Conservation (phyloP, 2,329 filamentous ascomycete genomes). For the Dendryphion nanum region DNA sequence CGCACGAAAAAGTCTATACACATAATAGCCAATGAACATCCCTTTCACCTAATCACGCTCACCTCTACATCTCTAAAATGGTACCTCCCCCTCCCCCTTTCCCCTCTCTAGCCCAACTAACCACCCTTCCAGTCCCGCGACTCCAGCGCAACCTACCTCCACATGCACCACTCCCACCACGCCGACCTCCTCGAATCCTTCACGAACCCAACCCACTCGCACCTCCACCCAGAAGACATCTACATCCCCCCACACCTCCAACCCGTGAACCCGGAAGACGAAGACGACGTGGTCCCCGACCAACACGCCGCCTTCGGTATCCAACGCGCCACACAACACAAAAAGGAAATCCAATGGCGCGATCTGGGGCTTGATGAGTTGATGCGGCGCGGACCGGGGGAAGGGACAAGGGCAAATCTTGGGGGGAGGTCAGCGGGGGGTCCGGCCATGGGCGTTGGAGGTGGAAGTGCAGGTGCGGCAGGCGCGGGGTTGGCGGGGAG, state of each 20-base stretch:
- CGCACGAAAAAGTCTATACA: too few species aligned
- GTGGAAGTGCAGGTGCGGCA: conserved; percentile 4
- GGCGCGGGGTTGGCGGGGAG: conserved; percentile 1
- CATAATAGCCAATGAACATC: too few species aligned
- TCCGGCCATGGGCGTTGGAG: conserved; percentile 6
- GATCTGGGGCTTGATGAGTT: conserved; percentile 72
- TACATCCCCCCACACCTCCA: conserved; percentile 78
- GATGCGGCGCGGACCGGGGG: conserved; percentile 61
- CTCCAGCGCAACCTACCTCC: conserved; percentile 70
- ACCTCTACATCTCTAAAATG: not conserved
- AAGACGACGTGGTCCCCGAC: conserved; percentile 84
- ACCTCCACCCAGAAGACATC: conserved; percentile 63
- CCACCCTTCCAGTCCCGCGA: conserved; percentile 63
- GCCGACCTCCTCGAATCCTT: conserved; percentile 73
- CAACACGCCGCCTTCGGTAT: conserved; percentile 88
- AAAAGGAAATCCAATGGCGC: conserved; percentile 72
- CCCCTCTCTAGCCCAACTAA: not conserved
- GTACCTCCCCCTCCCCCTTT: conserved; percentile 6
- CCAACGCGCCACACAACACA: conserved; percentile 72
- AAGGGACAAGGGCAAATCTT: conserved; percentile 7
- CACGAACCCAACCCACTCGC: conserved; percentile 35
- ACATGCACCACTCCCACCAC: conserved; percentile 69
- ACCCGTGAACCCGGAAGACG: conserved; percentile 82
- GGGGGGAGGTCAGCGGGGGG: conserved; percentile 6
- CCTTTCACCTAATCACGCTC: not conserved